Evolutionary conservation across 1,284 basidiomycete genomes (phyloP).

Genomic region (Ceratobasidium sp.): DNA sequence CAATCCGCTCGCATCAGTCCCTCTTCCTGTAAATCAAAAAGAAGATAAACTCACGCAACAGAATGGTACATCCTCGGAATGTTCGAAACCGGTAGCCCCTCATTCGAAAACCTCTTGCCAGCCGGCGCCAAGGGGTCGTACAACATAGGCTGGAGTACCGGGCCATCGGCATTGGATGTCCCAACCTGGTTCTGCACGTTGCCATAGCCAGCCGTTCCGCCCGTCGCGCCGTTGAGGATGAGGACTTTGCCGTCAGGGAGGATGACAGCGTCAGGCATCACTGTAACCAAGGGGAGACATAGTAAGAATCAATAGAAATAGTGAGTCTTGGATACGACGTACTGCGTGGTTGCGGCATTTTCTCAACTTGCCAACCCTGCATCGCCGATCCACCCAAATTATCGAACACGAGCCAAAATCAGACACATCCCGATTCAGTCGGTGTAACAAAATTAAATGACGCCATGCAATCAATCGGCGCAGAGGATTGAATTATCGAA

Average conservation of each 20-base stretch:
- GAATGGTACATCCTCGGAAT: conserved; percentile 52
- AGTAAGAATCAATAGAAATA: too few species aligned
- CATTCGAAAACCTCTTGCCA: conserved; percentile 81
- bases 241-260: conserved; percentile 58
- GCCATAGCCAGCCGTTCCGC: conserved; percentile 54
- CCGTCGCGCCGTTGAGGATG: conserved; percentile 56
- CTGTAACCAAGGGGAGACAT: conserved; percentile 59
- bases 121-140: conserved; percentile 77
- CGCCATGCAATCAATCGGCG: not conserved
- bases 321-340: too few species aligned
- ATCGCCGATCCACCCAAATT: too few species aligned
- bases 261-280: conserved; percentile 59
- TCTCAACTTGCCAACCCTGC: too few species aligned
- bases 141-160: conserved; percentile 70
- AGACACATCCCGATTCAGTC: too few species aligned
- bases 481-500: too few species aligned
- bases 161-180: conserved; percentile 55
- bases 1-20: too few species aligned
- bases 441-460: not conserved
- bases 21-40: too few species aligned
- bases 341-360: too few species aligned
- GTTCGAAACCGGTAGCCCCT: conserved; percentile 65
- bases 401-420: not conserved
- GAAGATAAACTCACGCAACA: conserved; percentile 25
- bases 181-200: conserved; percentile 56